Evolutionary conservation across 192 early-diverging fungal genomes (phyloP).

Genomic region (Coemansia sp.): DNA sequence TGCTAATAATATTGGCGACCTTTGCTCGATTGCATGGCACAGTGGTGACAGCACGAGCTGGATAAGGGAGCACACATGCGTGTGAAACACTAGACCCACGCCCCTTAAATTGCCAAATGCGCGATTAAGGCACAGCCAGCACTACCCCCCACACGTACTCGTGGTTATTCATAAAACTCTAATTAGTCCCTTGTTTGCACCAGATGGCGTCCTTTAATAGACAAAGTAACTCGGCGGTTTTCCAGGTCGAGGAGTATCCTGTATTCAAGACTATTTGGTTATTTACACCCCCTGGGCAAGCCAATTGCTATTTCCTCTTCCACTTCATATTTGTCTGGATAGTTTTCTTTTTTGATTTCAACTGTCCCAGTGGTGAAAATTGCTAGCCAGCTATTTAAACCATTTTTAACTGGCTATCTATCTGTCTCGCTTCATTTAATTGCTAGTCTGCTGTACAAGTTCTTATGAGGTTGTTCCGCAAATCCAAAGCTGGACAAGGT

Average conservation of each 20-base stretch:
- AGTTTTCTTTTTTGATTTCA: neutral
- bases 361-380: neutral
- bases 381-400: neutral
- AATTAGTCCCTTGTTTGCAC: neutral
- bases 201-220: neutral
- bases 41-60: neutral
- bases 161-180: neutral
- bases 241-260: neutral
- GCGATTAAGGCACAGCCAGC: neutral
- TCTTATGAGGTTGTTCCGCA: conserved; percentile 46
- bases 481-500: conserved; percentile 26
- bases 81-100: neutral
- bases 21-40: neutral
- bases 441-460: neutral
- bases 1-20: neutral
- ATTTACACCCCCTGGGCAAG: neutral
- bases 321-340: neutral
- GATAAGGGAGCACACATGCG: neutral
- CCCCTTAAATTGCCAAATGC: neutral
- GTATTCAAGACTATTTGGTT: neutral
- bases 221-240: neutral
- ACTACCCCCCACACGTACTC: neutral
- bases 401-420: neutral
- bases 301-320: neutral
- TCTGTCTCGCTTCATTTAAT: neutral